Evolutionary conservation across 2,329 filamentous ascomycete species (phyloP).

Genomic region (Hysterium pulicare): DNA sequence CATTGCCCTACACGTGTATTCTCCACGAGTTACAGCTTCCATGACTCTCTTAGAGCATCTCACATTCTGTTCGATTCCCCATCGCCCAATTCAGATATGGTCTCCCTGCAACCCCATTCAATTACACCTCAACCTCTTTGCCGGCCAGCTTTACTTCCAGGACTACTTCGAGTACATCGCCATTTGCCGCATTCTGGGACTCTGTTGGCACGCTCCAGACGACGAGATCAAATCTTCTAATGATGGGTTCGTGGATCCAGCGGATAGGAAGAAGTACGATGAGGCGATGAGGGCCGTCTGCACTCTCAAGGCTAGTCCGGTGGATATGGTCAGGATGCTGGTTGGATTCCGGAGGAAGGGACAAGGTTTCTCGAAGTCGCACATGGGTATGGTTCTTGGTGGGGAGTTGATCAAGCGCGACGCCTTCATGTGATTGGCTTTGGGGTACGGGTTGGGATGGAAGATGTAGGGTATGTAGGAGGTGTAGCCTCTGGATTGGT

Average conservation of each 20-base stretch:
- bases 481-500: too few species aligned
- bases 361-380: constrained; percentile 1
- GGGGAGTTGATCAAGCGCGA: too few species aligned
- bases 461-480: too few species aligned
- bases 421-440: too few species aligned
- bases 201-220: constrained; percentile 33
- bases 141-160: constrained; percentile 63
- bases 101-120: constrained; percentile 10
- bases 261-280: constrained; percentile 12
- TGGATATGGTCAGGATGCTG: neutral
- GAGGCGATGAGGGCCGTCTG: constrained; percentile 1
- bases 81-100: neutral
- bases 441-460: too few species aligned
- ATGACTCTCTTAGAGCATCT: neutral
- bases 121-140: constrained; percentile 61
- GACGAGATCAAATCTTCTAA: constrained; percentile 24
- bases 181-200: constrained; percentile 52
- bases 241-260: constrained; percentile 35
- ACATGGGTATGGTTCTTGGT: too few species aligned
- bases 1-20: constrained; percentile 52
- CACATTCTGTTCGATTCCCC: neutral
- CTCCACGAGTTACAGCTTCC: constrained; percentile 37
- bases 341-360: neutral
- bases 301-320: neutral
- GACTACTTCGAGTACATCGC: constrained; percentile 53